Evolutionary conservation across 2,329 filamentous ascomycete genomes (phyloP).

Genomic region (Claviceps monticola): DNA sequence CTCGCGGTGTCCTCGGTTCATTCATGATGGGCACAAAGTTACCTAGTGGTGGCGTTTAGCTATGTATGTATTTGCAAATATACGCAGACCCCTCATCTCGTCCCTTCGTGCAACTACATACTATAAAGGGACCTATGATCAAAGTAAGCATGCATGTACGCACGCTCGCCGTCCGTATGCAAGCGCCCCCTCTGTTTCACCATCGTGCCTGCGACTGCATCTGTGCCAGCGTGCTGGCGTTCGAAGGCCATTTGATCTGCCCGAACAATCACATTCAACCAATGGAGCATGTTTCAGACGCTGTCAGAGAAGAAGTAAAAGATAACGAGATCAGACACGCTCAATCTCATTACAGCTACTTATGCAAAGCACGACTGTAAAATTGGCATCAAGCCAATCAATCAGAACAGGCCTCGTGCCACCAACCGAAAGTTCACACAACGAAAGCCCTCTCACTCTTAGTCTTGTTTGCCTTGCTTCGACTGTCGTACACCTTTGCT

Average conservation of each 20-base stretch:
- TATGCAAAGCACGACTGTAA: background rate
- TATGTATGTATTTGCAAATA: too few species aligned
- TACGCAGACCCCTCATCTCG: too few species aligned
- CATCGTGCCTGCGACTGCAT: background rate
- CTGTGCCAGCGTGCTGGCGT: background rate
- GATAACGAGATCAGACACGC: background rate
- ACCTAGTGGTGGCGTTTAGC: background rate
- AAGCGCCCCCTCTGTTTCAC: background rate
- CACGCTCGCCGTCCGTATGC: background rate
- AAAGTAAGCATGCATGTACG: background rate
- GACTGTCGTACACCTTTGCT: background rate
- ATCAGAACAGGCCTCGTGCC: background rate
- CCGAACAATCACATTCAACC: background rate
- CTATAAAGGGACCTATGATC: background rate
- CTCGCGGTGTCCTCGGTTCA: background rate
- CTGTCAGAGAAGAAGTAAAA: background rate
- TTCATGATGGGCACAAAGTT: background rate
- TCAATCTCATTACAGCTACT: background rate
- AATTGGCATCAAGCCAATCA: background rate
- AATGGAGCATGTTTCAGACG: background rate
- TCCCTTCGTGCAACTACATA: too few species aligned
- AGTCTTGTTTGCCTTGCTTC: background rate
- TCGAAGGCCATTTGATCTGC: background rate
- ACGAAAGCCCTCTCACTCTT: background rate
- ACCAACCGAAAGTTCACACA: background rate